Percentiles rank a stretch among this genome's conserved stretches.
These are phyloP conservation scores for Discostella pseudostelligera DNA, from an alignment of 108 stramenopile species.

Conservation along the genomic window DNA sequence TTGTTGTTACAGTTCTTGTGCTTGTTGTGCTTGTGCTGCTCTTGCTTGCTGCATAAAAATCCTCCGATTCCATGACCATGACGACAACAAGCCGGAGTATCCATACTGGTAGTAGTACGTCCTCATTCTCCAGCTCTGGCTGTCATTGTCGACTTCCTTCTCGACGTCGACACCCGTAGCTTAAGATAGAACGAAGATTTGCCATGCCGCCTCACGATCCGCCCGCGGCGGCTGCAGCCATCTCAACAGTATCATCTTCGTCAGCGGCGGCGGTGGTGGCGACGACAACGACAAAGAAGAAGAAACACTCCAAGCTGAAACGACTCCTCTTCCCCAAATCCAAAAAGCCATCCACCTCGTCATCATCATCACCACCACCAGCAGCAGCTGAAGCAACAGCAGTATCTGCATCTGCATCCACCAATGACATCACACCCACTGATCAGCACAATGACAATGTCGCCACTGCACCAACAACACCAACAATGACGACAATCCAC, in stretches of 20 bases:
- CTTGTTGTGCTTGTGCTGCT: no score
- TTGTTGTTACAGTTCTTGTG: no score
- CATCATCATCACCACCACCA: neutral
- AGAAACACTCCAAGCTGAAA: constrained; percentile 16
- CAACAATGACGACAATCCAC: neutral
- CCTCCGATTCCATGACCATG: no score
- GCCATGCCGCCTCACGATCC: neutral
- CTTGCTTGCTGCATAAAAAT: no score
- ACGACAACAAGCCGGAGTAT: no score
- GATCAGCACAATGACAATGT: neutral
- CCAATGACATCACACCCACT: no score
- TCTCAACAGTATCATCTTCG: no score
- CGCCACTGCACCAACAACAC: neutral
- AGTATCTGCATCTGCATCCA: neutral
- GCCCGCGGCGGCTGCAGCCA: neutral
- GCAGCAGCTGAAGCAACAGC: neutral
- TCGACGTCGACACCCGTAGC: neutral
- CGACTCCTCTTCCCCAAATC: constrained; percentile 1
- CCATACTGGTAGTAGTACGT: no score
- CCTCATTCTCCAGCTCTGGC: no score
- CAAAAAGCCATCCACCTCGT: neutral
- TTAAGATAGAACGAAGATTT: neutral
- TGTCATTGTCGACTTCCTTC: neutral
- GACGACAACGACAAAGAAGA: neutral
- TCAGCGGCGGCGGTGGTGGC: no score